Evolutionary conservation across 306 rosid genomes (phyloP), one percentile per base, ranked within the genome.

Genomic region (Sesbania bispinosa): DNA sequence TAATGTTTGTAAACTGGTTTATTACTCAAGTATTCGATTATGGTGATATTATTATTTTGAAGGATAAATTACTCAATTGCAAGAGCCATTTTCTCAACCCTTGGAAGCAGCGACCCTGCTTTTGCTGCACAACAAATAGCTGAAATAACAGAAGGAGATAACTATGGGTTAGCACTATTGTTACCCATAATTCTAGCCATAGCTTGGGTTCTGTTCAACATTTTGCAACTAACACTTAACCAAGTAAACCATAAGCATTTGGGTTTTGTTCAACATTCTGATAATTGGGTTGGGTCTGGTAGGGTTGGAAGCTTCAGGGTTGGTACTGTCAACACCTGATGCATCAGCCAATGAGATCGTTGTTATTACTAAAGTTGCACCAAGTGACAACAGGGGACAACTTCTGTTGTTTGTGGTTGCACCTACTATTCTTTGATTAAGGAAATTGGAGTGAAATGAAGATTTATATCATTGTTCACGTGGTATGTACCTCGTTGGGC

Each of bases 151-250:
- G 97, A 81, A 24, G 96, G 94, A 0, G 98, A 93, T 65, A 93
- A 79, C 94, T 89, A 96, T 2, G 98, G 98, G 0, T 18, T 81
- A 2, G 96, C 97, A 0, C 85, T 93, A 8, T 42, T 93, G 84
- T 69, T 93, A 2, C 97, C 97, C 32, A 46, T 93, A 21, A 59
- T 87, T 30, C 97, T 94, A 6, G 97, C 97, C 66, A 76, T 93
- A 16, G 97, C 76, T 9, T 93, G 98, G 98, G 98, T 93, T 35
- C 89, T 93, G 5, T 93, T 77, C 82, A 93, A 93, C 89, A 93
- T 93, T 47, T 68, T 88, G 13, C 98, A 90, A 80, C 97, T 94
- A 2, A 89, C 98, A n/a, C 87, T 93, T 8, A 93, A 93, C 86
- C 98, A 93, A 60, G 2, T 93, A 21, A 78, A 90, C 79, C 84